Evolutionary conservation across 2,329 filamentous ascomycete genomes (phyloP).

Genomic region (Talaromyces sp.): DNA sequence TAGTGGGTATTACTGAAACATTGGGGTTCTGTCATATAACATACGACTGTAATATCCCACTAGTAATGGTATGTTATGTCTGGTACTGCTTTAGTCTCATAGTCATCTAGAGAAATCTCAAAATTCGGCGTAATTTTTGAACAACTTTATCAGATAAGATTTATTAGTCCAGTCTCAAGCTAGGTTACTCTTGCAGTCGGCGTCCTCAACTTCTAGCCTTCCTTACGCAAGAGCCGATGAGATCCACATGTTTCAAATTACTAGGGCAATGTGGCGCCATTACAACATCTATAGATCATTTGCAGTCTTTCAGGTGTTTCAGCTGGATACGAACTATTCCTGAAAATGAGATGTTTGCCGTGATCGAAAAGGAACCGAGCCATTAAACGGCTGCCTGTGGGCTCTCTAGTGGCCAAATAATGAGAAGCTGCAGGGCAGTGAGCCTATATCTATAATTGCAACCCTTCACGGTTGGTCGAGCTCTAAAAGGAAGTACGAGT

Average conservation of each 20-base stretch:
- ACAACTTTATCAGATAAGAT: not conserved
- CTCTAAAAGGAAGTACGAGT: not conserved
- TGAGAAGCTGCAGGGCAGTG: not conserved
- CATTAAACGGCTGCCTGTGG: not conserved
- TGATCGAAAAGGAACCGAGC: not conserved
- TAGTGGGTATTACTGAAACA: not conserved
- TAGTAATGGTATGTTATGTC: not conserved
- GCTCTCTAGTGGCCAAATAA: not conserved
- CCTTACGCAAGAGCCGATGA: not conserved
- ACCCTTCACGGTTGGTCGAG: not conserved
- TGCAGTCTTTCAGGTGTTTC: not conserved
- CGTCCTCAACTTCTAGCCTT: not conserved
- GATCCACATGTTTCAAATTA: not conserved
- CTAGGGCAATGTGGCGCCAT: not conserved
- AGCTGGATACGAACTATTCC: not conserved
- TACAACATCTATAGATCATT: not conserved
- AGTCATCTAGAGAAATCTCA: not conserved
- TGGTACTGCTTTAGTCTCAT: not conserved
- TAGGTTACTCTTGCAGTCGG: not conserved
- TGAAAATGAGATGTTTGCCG: not conserved
- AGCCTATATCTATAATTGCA: conserved; percentile 20
- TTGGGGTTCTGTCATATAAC: not conserved
- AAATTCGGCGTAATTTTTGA: not conserved
- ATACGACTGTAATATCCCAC: not conserved
- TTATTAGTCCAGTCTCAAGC: not conserved